Conservation (phyloP, 176 grass and related monocot genomes). For the Zea mays region Zm-B73-REFERENCE-NAM-5.0 NC_050101.1:135412001-135412500, state of each 20-base stretch:
- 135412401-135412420: background rate
- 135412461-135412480: slow-evolving; percentile 9
- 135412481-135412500: slow-evolving; percentile 15
- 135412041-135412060: slow-evolving; percentile 16
- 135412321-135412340: background rate
- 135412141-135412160: slow-evolving; percentile 34
- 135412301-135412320: slow-evolving; percentile 7
- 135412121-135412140: slow-evolving; percentile 45
- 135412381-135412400: background rate
- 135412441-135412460: slow-evolving; percentile 20
- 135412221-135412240: background rate
- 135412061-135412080: slow-evolving; percentile 35
- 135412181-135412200: slow-evolving; percentile 19
- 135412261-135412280: slow-evolving; percentile 26
- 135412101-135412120: slow-evolving; percentile 23
- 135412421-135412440: background rate
- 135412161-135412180: slow-evolving; percentile 30
- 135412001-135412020: slow-evolving; percentile 15
- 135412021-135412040: slow-evolving; percentile 40
- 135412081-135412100: slow-evolving; percentile 42
- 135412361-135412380: slow-evolving; percentile 1
- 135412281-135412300: slow-evolving; percentile 3
- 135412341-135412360: background rate
- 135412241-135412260: slow-evolving; percentile 3
- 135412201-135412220: slow-evolving; percentile 6